Base-by-base conservation (phyloP, 768 basidiomycete genomes). In the Auricularia heimuer region DNA sequence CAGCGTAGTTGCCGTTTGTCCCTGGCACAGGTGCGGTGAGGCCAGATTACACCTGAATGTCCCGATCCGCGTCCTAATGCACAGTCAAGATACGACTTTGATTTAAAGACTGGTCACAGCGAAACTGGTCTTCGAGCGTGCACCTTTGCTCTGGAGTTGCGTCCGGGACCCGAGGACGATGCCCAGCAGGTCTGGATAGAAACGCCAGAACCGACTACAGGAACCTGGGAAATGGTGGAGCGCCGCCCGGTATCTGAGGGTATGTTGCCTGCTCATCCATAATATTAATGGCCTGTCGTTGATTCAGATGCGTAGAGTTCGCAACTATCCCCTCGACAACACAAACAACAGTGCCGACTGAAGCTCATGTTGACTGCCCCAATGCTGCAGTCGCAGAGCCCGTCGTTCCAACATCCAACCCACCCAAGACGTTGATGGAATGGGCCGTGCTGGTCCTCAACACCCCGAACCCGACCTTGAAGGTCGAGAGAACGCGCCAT, bases 381-480 rank as follows among this genome's bases (percentile, higher is more conserved):
- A 56, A 18, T 39, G 44, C 29, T 29, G 29, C 56, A 35, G 71
- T 73, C 21, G 83, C 85, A 67, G 79, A 80, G 3, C 69, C 68
- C 6, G 63, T 88, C 3, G 79, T 86, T 2, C 86, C 86, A 1
- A 35, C 66, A 1, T 68, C 73, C 0, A 72, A 81, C 61, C 71
- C 83, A 0, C 89, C 89, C 3, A 82, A 75, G n/a, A 87, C 88
- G 0, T 78, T 92, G 12, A 84, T 90, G 71, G 82, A 89, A 70
- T 92, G 86, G 85, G 88, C 89, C 1, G 87, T 89, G 4, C 75
- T 90, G 6, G 89, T 93, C 62, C 77, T 93, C 34, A 88, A 89
- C 68, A 92, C 91, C 0, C 74, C 88, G 1, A 78, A 88, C 72
- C 88, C 90, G 3, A 78, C 78, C 2, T 73, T 87, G 6, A 90